Evolutionary conservation across 331 rosid species (phyloP).

Genomic region (Rosa hybrid): DNA sequence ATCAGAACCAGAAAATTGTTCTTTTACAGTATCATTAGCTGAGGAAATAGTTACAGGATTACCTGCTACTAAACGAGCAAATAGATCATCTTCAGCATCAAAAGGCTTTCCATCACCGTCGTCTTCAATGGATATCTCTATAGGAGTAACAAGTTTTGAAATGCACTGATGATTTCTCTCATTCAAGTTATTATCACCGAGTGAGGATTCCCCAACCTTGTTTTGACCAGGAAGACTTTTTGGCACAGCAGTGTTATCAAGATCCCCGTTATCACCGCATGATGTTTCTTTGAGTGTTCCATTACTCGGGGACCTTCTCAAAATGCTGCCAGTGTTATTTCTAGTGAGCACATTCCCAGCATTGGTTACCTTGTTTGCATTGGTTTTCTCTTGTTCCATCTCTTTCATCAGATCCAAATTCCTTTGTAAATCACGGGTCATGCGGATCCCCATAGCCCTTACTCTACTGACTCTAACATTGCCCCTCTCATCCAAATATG

Average conservation of each 20-base stretch:
- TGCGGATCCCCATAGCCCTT: slow-evolving; percentile 93
- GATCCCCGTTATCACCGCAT: not conserved
- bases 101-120: slow-evolving; percentile 40
- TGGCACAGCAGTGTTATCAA: not conserved
- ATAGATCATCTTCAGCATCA: slow-evolving; percentile 67
- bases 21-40: slow-evolving; percentile 36
- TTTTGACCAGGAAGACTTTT: slow-evolving; percentile 30
- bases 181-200: slow-evolving; percentile 36
- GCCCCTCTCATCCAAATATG: slow-evolving; percentile 84
- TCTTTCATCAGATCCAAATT: slow-evolving; percentile 96
- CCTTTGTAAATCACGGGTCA: slow-evolving; percentile 94
- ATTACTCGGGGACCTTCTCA: not conserved
- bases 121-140: slow-evolving; percentile 69
- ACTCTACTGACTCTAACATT: slow-evolving; percentile 77
- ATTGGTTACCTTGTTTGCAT: slow-evolving; percentile 32
- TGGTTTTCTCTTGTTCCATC: slow-evolving; percentile 61
- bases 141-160: slow-evolving; percentile 43
- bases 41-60: slow-evolving; percentile 37
- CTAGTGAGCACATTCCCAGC: slow-evolving; percentile 24
- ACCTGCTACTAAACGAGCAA: slow-evolving; percentile 69
- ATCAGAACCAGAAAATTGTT: slow-evolving; percentile 42
- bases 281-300: not conserved
- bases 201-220: slow-evolving; percentile 31
- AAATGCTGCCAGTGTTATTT: slow-evolving; percentile 21
- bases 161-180: slow-evolving; percentile 34